Conservation (phyloP, 495 filamentous ascomycete species). For the Glarea lozoyensis region DNA sequence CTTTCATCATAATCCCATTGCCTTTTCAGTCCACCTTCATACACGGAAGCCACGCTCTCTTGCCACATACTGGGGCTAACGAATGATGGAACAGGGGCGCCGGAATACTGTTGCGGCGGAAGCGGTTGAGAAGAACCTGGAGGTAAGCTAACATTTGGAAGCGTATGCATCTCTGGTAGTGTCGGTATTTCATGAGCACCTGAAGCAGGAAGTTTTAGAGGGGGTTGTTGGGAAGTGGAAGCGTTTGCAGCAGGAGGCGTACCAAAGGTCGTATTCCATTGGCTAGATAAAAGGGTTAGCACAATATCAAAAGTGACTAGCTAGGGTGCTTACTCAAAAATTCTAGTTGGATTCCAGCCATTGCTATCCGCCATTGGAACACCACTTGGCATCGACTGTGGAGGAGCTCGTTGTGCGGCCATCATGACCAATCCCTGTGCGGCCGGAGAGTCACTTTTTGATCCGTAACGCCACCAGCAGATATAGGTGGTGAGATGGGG, state of each 20-base stretch:
- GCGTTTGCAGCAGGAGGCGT: conserved; percentile 39
- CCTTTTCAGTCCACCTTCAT: conserved; percentile 69
- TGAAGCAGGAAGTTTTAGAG: conserved; percentile 31
- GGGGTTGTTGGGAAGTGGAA: conserved; percentile 16
- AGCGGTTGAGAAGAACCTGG: conserved; percentile 42
- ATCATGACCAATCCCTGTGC: conserved; percentile 74
- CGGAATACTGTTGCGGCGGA: conserved; percentile 44
- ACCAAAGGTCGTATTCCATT: conserved; percentile 90
- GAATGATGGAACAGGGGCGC: conserved; percentile 48
- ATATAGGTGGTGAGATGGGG: conserved; percentile 78
- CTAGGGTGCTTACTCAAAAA: conserved; percentile 73
- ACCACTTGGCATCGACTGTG: conserved; percentile 35
- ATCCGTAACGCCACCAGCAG: conserved; percentile 57
- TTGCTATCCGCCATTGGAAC: conserved; percentile 58
- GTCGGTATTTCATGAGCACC: conserved; percentile 41
- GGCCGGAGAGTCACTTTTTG: conserved; percentile 72
- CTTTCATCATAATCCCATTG: conserved; percentile 49
- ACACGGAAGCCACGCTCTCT: conserved; percentile 84
- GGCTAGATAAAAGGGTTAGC: conserved; percentile 42
- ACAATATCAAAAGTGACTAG: background rate
- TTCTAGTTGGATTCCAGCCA: conserved; percentile 83
- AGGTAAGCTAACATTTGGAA: conserved; percentile 9
- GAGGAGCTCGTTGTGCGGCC: conserved; percentile 41
- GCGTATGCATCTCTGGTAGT: conserved; percentile 34
- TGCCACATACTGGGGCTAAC: conserved; percentile 97